Evolutionary conservation across 139 green algal species (phyloP).

Genomic region (Gonium pectorale): DNA sequence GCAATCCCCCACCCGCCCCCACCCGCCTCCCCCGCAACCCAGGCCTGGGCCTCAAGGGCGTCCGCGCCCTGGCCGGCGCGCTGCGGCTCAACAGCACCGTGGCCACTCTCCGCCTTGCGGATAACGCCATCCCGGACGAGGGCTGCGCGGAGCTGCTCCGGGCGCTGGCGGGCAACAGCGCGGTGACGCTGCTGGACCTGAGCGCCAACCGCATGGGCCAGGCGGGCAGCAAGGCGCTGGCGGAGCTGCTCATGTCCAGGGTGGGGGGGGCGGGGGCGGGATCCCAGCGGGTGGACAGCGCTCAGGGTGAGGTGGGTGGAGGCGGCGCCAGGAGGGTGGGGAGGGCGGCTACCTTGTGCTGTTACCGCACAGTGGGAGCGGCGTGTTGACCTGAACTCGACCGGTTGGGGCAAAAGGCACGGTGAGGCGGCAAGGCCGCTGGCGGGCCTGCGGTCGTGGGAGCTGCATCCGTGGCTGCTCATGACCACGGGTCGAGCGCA

Average conservation of each 20-base stretch:
- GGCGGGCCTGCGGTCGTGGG: no score
- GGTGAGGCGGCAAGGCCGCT: no score
- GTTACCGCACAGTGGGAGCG: no score
- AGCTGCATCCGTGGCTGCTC: no score
- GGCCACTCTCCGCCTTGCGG: constrained; percentile 47
- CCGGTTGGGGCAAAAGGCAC: no score
- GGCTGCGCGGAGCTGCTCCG: constrained; percentile 45
- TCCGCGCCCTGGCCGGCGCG: constrained; percentile 46
- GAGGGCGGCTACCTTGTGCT: no score
- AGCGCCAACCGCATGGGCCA: constrained; percentile 55
- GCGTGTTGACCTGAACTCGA: no score
- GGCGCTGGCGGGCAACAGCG: constrained; percentile 40
- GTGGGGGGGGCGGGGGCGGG: not conserved
- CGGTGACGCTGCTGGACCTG: constrained; percentile 59
- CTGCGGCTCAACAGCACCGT: constrained; percentile 59
- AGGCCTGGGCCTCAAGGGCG: constrained; percentile 59
- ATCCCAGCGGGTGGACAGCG: no score
- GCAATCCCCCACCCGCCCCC: not conserved
- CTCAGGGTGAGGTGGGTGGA: no score
- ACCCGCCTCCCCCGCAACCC: not conserved
- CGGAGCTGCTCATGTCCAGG: constrained; percentile 49
- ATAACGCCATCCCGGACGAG: constrained; percentile 68
- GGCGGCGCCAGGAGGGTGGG: no score
- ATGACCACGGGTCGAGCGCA: no score
- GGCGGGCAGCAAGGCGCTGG: constrained; percentile 45